These are phyloP conservation scores for Acanthamoeba royreba DNA, from an alignment of 208 protist species.

Conservation along the genomic window DNA sequence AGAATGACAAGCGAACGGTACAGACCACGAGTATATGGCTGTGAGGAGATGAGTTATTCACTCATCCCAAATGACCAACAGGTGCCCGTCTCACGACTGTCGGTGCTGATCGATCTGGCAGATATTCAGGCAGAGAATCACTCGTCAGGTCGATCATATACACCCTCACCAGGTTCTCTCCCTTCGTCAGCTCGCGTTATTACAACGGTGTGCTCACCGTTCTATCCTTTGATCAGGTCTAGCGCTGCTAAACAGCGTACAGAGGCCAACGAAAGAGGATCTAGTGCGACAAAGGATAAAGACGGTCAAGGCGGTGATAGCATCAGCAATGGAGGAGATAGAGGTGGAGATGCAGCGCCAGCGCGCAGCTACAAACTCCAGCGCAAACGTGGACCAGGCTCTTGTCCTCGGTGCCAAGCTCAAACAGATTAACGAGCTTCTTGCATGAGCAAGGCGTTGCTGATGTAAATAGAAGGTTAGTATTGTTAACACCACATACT, in stretches of 20 bases:
- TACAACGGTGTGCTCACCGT: background rate
- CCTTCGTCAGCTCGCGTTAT: background rate
- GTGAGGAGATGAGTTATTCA: background rate
- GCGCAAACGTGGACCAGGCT: background rate
- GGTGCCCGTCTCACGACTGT: background rate
- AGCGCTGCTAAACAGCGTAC: background rate
- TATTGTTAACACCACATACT: too few species aligned
- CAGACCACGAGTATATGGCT: background rate
- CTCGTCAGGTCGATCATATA: background rate
- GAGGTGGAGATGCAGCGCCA: background rate
- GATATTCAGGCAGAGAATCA: background rate
- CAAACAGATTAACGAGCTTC: background rate
- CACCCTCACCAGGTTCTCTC: background rate
- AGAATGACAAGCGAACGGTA: background rate
- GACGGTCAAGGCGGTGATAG: background rate
- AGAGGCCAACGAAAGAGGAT: background rate
- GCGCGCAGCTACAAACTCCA: background rate
- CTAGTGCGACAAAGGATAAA: background rate
- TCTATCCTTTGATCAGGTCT: background rate
- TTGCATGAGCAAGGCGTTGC: too few species aligned
- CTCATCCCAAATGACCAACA: background rate
- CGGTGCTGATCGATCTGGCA: background rate
- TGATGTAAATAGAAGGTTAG: too few species aligned
- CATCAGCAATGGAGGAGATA: background rate
- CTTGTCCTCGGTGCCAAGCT: background rate